These are phyloP conservation scores for Talaromyces adpressus DNA, from an alignment of 495 filamentous ascomycete genomes.

Conservation along the genomic window DNA sequence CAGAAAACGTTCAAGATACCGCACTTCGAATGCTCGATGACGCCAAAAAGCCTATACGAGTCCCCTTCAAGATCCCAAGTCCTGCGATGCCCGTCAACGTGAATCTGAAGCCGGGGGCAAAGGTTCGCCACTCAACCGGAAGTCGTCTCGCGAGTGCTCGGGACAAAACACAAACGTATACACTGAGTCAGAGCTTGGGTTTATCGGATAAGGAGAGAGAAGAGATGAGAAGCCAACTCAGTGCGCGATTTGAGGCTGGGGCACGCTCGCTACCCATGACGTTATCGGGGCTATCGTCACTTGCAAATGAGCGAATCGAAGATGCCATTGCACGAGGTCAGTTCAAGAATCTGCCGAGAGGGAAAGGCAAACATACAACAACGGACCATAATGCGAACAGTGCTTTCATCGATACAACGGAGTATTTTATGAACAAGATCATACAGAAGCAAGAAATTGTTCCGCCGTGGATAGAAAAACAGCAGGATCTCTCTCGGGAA, in stretches of 20 bases:
- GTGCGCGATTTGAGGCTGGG: slow-evolving; percentile 68
- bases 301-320: slow-evolving; percentile 92
- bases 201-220: slow-evolving; percentile 65
- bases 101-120: slow-evolving; percentile 39
- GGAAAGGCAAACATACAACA: slow-evolving; percentile 61
- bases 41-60: slow-evolving; percentile 63
- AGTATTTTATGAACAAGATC: slow-evolving; percentile 98
- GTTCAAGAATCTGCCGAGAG: slow-evolving; percentile 81
- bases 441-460: slow-evolving; percentile 80
- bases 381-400: slow-evolving; percentile 74
- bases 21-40: slow-evolving; percentile 86
- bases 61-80: slow-evolving; percentile 43
- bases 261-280: slow-evolving; percentile 72
- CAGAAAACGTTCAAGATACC: slow-evolving; percentile 64
- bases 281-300: slow-evolving; percentile 66
- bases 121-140: slow-evolving; percentile 39
- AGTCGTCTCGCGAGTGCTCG: slow-evolving; percentile 66
- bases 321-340: slow-evolving; percentile 88
- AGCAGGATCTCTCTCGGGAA: slow-evolving; percentile 76
- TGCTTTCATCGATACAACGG: slow-evolving; percentile 92
- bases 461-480: slow-evolving; percentile 80
- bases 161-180: slow-evolving; percentile 70
- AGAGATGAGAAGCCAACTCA: slow-evolving; percentile 60
- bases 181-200: slow-evolving; percentile 48
- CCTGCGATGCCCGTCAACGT: slow-evolving; percentile 51